Base-by-base conservation (phyloP, 2,329 filamentous ascomycete species). In the Colletotrichum somersetense region DNA sequence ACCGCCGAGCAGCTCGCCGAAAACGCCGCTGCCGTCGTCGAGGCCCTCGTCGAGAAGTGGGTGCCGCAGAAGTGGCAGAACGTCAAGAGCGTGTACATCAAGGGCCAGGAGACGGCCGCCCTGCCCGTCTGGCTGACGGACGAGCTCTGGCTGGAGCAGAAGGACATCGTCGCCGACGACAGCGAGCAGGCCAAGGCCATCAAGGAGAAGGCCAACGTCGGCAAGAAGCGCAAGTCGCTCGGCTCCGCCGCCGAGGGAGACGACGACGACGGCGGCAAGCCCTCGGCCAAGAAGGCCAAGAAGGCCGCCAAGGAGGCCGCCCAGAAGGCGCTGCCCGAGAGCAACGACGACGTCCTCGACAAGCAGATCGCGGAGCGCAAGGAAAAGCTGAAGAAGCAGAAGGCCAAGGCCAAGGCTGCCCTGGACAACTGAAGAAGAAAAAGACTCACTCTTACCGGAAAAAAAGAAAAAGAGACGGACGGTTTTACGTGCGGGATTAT, bases 101-200 rank as follows among this genome's bases (percentile, higher is more conserved):
- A 98, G 88, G 94, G 94, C 3, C 92, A 94, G 38, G 91, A 93
- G 79, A 97, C 96, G 5, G 92, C 91, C 73, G 93, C 96, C 11
- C 87, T 99, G 78, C 96, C 96, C n/a, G 91, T 99, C 79, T 99
- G 95, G 93, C 85, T 97, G 79, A 93, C 96, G 5, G 92, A 95
- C 76, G 95, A 98, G 86, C 87, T 99, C 75, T 99, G 96, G 95
- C 83, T 92, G 20, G 93, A 96, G 75, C 89, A 92, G 72, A 88
- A 90, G 73, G 91, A 94, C 74, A 89, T 92, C 78, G 90, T 97
- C 8, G 85, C 96, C 46, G 84, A 87, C 74, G 85, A 87, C 48
- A 83, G 81, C 46, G 83, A 86, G 71, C 86, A 86, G 76, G 78
- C 84, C 76, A 86, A 85, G 81, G 83, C 84, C 12, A 78, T 85